phyloP scores from a whole-genome alignment of 2,329 filamentous ascomycete genomes.

The Lasiodiplodia gonubiensis region DNA sequence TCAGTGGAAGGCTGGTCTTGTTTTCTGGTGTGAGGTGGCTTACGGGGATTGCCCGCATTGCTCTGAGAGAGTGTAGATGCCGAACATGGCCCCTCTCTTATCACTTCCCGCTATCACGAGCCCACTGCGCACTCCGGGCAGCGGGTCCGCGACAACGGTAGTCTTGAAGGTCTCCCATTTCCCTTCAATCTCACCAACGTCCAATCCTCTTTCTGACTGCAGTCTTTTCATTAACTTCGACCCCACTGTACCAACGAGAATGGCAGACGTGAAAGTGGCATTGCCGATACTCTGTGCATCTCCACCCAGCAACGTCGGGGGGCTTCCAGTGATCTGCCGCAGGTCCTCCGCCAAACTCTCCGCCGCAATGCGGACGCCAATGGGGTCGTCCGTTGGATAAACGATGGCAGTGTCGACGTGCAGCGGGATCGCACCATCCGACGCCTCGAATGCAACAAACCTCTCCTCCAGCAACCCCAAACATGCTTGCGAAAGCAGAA shows the following conservation, averaged over 20 bases:
- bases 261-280: background rate
- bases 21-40: too few species aligned
- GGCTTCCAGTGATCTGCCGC: constrained; percentile 32
- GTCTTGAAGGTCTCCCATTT: constrained; percentile 8
- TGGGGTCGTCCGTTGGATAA: constrained; percentile 31
- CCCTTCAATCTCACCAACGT: background rate
- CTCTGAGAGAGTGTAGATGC: constrained; percentile 34
- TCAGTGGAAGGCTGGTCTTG: background rate
- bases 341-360: constrained; percentile 33
- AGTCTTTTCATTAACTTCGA: background rate
- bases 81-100: constrained; percentile 35
- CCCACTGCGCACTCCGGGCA: background rate
- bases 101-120: constrained; percentile 34
- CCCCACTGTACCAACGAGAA: background rate
- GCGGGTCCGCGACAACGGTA: background rate
- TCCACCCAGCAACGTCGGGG: background rate
- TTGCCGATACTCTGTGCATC: background rate
- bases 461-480: background rate
- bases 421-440: background rate
- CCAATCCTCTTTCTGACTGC: background rate
- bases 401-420: constrained; percentile 23
- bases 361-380: constrained; percentile 33
- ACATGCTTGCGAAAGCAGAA: background rate
- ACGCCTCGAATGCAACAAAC: background rate
- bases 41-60: constrained; percentile 34